phyloP scores from a whole-genome alignment of 345 rosid genomes.

The Eucalyptus microcorys region DNA sequence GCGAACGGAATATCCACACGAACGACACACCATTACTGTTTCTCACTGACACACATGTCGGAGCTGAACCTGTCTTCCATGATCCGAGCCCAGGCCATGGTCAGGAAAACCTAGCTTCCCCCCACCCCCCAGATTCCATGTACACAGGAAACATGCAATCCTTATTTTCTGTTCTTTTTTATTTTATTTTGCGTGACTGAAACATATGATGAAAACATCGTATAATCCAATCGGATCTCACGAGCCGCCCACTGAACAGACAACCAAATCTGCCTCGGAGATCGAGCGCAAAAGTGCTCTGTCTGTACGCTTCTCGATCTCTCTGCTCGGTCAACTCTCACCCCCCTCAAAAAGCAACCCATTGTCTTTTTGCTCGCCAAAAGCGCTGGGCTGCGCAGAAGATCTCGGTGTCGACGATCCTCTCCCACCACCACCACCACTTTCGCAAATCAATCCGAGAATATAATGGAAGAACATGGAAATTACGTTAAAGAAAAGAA shows the following conservation, averaged over 20 bases:
- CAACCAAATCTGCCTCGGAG: background rate
- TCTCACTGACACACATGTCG: background rate
- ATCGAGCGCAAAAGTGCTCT: background rate
- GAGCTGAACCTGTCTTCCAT: background rate
- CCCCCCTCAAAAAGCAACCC: background rate
- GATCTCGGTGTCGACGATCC: background rate
- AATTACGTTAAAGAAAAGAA: background rate
- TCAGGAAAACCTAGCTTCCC: background rate
- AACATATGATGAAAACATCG: background rate
- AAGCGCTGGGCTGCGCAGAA: background rate
- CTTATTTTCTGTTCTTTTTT: background rate
- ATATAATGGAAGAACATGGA: background rate
- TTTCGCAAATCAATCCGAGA: background rate
- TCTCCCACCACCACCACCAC: background rate
- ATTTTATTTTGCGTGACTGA: background rate
- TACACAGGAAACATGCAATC: background rate
- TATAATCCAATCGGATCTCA: background rate
- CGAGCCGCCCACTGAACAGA: background rate
- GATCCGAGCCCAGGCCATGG: background rate
- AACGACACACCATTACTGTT: background rate
- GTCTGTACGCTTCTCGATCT: background rate
- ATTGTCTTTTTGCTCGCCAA: background rate
- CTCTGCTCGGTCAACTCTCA: background rate
- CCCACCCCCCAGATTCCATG: background rate
- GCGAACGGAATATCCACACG: background rate